Percentiles rank a stretch among this genome's conserved stretches.
phyloP scores from a whole-genome alignment of 2,329 filamentous ascomycete species.

The Fusarium oligoseptatum region DNA sequence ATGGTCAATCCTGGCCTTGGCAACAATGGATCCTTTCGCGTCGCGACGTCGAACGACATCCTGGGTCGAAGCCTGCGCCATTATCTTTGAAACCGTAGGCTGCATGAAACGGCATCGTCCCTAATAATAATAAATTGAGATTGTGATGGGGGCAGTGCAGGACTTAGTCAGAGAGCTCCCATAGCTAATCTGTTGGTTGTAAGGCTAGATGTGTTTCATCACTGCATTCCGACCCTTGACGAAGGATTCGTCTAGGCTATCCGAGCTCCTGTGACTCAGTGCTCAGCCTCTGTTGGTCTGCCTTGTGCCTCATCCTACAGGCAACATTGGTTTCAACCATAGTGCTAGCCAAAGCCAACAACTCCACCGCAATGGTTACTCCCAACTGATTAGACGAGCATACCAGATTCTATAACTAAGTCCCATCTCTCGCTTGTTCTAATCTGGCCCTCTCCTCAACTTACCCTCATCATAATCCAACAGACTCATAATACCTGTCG shows the following conservation, averaged over 20 bases:
- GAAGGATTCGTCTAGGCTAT: neutral
- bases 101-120: neutral
- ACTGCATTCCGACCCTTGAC: neutral
- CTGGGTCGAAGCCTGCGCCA: neutral
- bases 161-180: neutral
- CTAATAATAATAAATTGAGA: neutral
- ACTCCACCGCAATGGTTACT: neutral
- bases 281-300: neutral
- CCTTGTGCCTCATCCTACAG: neutral
- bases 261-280: neutral
- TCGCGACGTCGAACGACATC: neutral
- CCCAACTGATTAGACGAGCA: neutral
- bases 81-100: neutral
- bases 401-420: neutral
- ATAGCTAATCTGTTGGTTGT: neutral
- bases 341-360: neutral
- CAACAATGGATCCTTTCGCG: no score
- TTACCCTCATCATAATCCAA: neutral
- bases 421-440: neutral
- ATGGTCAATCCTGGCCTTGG: neutral
- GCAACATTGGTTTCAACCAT: neutral
- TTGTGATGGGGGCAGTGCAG: neutral
- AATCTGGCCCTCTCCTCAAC: neutral
- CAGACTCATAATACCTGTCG: neutral
- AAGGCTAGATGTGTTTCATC: neutral